Conservation (phyloP, 495 filamentous ascomycete species). For the Haplographium delicatum region DNA sequence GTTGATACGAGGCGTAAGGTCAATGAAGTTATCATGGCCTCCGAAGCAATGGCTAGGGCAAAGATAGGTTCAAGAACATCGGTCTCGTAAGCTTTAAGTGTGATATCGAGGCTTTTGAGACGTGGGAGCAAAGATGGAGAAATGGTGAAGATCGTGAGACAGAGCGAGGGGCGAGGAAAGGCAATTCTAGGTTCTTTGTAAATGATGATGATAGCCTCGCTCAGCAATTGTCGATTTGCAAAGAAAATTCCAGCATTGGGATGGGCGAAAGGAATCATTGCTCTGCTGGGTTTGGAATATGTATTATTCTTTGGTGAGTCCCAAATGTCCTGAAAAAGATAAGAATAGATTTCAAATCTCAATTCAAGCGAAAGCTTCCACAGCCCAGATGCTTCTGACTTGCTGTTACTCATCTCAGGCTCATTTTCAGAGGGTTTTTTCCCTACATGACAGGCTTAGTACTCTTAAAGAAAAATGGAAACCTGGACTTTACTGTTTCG, state of each 20-base stretch:
- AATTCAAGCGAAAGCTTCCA: background rate
- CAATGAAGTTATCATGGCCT: no score
- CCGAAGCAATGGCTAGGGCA: no score
- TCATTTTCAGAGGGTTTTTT: no score
- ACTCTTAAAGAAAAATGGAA: no score
- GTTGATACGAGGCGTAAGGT: no score
- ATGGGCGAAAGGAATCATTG: background rate
- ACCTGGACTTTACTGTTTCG: no score
- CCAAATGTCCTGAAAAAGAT: background rate
- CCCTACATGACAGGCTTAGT: no score
- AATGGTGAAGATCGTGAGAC: background rate
- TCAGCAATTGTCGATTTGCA: background rate
- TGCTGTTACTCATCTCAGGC: no score
- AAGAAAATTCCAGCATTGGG: background rate
- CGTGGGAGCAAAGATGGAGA: background rate
- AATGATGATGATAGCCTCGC: background rate
- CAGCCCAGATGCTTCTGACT: no score
- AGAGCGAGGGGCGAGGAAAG: background rate
- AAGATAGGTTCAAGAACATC: no score
- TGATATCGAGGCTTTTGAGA: background rate
- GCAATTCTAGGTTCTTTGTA: background rate
- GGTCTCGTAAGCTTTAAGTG: no score
- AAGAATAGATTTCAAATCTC: background rate
- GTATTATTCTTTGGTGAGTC: background rate
- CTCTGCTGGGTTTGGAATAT: background rate